These are phyloP conservation scores for Stachybotrys chartarum DNA, from an alignment of 2,329 filamentous ascomycete species.

Conservation along the genomic window DNA sequence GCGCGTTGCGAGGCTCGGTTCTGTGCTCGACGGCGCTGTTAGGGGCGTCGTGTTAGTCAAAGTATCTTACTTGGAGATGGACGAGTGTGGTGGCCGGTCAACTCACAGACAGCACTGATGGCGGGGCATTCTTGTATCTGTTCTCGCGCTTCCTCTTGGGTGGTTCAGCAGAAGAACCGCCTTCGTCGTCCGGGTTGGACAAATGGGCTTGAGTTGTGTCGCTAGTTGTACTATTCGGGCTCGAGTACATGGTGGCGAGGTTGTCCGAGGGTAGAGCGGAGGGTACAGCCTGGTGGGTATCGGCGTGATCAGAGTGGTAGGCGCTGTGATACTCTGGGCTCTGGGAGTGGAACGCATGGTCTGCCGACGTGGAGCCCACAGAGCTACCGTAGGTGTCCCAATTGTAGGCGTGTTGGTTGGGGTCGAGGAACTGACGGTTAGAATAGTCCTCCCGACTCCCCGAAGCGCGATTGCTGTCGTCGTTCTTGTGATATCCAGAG, in stretches of 20 bases:
- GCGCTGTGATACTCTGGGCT: neutral
- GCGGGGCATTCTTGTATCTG: slow-evolving; percentile 45
- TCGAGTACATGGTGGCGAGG: slow-evolving; percentile 2
- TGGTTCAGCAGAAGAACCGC: neutral
- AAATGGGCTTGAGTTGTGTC: neutral
- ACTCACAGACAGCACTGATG: slow-evolving; percentile 40
- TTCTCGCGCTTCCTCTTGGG: slow-evolving; percentile 43
- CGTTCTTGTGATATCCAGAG: neutral
- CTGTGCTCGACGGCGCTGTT: slow-evolving; percentile 21
- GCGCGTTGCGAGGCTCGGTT: slow-evolving; percentile 24
- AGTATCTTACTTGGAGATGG: neutral
- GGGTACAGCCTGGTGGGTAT: neutral
- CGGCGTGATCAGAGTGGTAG: neutral
- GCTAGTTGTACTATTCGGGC: slow-evolving; percentile 7
- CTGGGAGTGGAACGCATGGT: neutral
- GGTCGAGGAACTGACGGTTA: neutral
- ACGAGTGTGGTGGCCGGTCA: neutral
- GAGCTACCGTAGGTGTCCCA: neutral
- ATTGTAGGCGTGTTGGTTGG: neutral
- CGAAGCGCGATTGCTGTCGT: neutral
- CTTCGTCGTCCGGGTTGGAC: neutral
- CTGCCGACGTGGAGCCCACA: neutral
- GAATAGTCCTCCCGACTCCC: neutral
- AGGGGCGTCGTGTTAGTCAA: neutral
- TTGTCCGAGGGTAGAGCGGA: neutral